Conservation (phyloP, 768 basidiomycete genomes). For the Lanmaoa rubissima region DNA sequence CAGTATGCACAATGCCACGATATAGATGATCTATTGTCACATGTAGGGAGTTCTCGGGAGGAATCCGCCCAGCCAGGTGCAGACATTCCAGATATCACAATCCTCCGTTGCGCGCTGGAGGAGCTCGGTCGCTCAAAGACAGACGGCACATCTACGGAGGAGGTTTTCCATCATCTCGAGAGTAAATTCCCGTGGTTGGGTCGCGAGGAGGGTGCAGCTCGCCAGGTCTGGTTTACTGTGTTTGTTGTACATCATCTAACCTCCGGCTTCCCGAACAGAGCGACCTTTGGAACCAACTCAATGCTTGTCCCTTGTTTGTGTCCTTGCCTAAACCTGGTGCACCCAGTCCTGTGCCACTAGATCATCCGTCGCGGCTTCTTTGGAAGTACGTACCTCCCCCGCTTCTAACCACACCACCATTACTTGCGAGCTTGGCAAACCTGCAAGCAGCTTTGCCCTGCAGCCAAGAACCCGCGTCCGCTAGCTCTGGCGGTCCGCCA, state of each 20-base stretch:
- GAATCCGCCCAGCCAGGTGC: slow-evolving; percentile 13
- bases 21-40: slow-evolving; percentile 39
- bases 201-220: slow-evolving; percentile 47
- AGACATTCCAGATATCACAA: slow-evolving; percentile 48
- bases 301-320: slow-evolving; percentile 49
- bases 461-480: slow-evolving; percentile 12
- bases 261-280: slow-evolving; percentile 31
- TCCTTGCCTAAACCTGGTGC: slow-evolving; percentile 27
- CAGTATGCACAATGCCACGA: slow-evolving; percentile 45
- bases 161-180: slow-evolving; percentile 59
- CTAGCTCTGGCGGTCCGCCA: slow-evolving; percentile 6
- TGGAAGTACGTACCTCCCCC: slow-evolving; percentile 41
- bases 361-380: slow-evolving; percentile 27
- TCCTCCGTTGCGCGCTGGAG: slow-evolving; percentile 62
- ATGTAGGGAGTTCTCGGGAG: slow-evolving; percentile 5
- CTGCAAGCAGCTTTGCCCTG: slow-evolving; percentile 23
- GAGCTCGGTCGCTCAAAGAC: slow-evolving; percentile 42
- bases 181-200: slow-evolving; percentile 57
- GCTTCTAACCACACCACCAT: slow-evolving; percentile 26
- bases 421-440: slow-evolving; percentile 24
- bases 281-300: slow-evolving; percentile 59
- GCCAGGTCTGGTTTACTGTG: slow-evolving; percentile 46
- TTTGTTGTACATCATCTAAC: not conserved
- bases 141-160: slow-evolving; percentile 50
- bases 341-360: slow-evolving; percentile 3